Evolutionary conservation across 768 basidiomycete species (phyloP), one percentile per base, ranked within the genome.

Genomic region (Calocybe gangraenosa): DNA sequence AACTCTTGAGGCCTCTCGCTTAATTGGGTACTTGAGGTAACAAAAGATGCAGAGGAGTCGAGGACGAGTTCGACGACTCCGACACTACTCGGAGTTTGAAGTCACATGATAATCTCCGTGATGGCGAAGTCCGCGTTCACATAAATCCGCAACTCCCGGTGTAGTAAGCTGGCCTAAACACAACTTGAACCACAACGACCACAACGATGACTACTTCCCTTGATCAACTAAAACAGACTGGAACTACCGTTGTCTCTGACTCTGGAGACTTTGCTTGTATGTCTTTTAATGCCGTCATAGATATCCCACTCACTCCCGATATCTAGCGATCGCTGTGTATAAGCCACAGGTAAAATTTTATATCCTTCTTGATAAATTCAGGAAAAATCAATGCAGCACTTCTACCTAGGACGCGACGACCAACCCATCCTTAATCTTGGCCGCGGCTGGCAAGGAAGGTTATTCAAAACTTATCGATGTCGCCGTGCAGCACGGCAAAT

Each of bases 201-300:
- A 68, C 66, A 67, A 76, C 56, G 69, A 89, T 88, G 87, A 73
- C 85, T 51, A 88, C 75, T 59, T 87, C 88, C 37, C 83, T 91
- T 56, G 88, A 90, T 60, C 69, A 65, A 49, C 87, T 95, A 64
- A 95, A 95, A 64, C 78, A 85, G 57, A 87, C 88, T 58, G 95
- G 93, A 59, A 98, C 95, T 62, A 81, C 88, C 65, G 94, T 98
- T 69, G 92, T 95, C 61, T 93, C 91, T 38, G 95, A 99, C 76
- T 94, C 92, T 47, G 95, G 94, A 44, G 94, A 96, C 70, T 95
- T 96, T 63, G 90, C 89, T 69, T 78, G 92, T 76, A 55, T 43
- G 74, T 59, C 34, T 23, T 21, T 28, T 10, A 9, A 5, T 47
- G 40, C 34, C 15, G 13, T 10, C 20, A 23, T 18, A 31, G 17